Evolutionary conservation across 257 asterid genomes (phyloP).

Genomic region (Paulownia fortunei): DNA sequence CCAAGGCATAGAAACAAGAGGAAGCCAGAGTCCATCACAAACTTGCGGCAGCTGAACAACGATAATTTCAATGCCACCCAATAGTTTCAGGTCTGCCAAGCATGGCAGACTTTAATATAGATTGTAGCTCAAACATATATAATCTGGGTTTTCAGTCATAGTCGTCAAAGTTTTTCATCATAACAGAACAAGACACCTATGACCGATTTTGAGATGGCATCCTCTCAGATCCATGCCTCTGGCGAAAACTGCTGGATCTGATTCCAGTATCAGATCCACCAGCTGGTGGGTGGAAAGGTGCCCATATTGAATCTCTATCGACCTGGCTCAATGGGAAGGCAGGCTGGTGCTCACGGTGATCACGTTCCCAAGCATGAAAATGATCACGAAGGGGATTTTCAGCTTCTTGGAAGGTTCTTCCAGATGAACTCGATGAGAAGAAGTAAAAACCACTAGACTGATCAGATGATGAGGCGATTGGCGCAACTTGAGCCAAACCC

Average conservation of each 20-base stretch:
- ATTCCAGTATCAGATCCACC: constrained; percentile 47
- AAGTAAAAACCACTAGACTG: constrained; percentile 63
- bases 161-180: constrained; percentile 47
- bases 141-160: constrained; percentile 43
- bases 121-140: constrained; percentile 61
- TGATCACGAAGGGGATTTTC: constrained; percentile 52
- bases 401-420: constrained; percentile 65
- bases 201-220: constrained; percentile 74
- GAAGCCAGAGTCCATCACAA: constrained; percentile 60
- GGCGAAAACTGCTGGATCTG: constrained; percentile 58
- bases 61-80: constrained; percentile 45
- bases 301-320: constrained; percentile 74
- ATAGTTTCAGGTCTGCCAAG: constrained; percentile 42
- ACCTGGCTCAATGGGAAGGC: constrained; percentile 49
- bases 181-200: constrained; percentile 38
- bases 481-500: constrained; percentile 55
- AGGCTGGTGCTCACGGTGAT: constrained; percentile 61
- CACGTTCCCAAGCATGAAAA: constrained; percentile 62
- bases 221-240: constrained; percentile 81
- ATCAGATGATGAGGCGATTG: constrained; percentile 63
- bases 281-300: constrained; percentile 58
- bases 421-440: constrained; percentile 62
- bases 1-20: constrained; percentile 43
- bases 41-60: constrained; percentile 44
- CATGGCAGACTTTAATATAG: constrained; percentile 39